Percentiles rank a stretch among this genome's conserved stretches.
Evolutionary conservation across 1,139 yeast genomes (phyloP).

Genomic region (Geotrichum histeridarum): DNA sequence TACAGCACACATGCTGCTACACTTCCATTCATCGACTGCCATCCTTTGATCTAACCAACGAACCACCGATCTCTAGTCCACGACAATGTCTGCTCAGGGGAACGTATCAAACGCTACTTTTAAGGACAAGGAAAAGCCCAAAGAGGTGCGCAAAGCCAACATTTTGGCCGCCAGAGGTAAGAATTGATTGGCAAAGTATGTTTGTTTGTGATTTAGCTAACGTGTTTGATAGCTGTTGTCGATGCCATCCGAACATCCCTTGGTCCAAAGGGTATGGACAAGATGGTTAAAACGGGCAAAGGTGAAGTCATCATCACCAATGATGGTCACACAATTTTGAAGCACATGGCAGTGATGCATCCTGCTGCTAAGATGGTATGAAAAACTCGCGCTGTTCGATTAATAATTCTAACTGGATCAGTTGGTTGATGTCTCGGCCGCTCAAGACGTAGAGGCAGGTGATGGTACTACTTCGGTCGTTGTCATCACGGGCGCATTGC

Average conservation of each 20-base stretch:
- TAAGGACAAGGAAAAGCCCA: slow-evolving; percentile 93
- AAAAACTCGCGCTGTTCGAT: slow-evolving; percentile 1
- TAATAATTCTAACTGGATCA: slow-evolving; percentile 4
- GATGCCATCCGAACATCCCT: slow-evolving; percentile 96
- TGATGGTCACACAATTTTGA: slow-evolving; percentile 86
- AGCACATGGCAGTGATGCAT: slow-evolving; percentile 91
- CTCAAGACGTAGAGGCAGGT: slow-evolving; percentile 98
- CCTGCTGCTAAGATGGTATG: slow-evolving; percentile 89
- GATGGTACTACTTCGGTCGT: slow-evolving; percentile 99
- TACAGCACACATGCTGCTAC: background rate
- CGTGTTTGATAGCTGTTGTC: slow-evolving; percentile 60
- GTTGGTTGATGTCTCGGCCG: slow-evolving; percentile 91
- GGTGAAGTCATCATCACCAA: slow-evolving; percentile 94
- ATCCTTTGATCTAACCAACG: background rate
- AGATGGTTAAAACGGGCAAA: slow-evolving; percentile 84
- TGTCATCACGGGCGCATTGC: slow-evolving; percentile 84
- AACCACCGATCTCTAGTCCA: background rate
- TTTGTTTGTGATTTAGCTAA: slow-evolving; percentile 1
- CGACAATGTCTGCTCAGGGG: slow-evolving; percentile 36
- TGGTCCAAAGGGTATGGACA: slow-evolving; percentile 99
- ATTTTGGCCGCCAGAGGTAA: slow-evolving; percentile 76
- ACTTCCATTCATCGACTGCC: background rate
- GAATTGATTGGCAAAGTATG: slow-evolving; percentile 7
- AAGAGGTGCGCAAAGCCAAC: slow-evolving; percentile 89
- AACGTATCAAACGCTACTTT: slow-evolving; percentile 70